phyloP scores from a whole-genome alignment of 441 rosid genomes.

The Arabidopsis lyrata region DNA sequence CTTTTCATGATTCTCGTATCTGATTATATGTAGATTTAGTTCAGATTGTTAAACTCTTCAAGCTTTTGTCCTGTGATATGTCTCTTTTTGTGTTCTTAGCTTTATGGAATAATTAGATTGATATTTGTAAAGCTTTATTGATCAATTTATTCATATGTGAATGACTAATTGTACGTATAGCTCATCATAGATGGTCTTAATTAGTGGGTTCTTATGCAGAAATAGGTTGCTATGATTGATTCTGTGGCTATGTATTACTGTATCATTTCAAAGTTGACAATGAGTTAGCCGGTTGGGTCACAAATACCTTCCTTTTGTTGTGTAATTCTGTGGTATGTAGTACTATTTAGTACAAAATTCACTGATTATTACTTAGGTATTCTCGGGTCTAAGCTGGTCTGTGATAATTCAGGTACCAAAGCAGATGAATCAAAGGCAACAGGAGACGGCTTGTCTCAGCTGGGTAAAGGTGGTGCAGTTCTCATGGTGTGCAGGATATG shows the following conservation, averaged over 20 bases:
- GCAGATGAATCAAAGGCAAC: slow-evolving; percentile 56
- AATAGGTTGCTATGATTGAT: not conserved
- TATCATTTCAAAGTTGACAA: not conserved
- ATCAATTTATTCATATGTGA: too few relatives aligned
- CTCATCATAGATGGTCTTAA: too few relatives aligned
- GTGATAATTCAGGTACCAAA: slow-evolving; percentile 56
- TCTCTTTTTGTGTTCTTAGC: not conserved
- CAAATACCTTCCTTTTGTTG: not conserved
- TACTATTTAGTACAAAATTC: not conserved
- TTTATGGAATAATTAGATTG: not conserved
- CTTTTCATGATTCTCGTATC: not conserved
- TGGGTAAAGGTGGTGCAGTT: slow-evolving; percentile 67
- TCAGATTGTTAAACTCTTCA: not conserved
- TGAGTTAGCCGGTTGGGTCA: not conserved
- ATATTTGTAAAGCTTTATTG: not conserved
- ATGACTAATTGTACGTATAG: too few relatives aligned
- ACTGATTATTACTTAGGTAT: not conserved
- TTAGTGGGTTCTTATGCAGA: not conserved
- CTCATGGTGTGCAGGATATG: slow-evolving; percentile 79
- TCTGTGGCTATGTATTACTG: not conserved
- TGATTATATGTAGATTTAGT: slow-evolving; percentile 15
- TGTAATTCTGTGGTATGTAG: slow-evolving; percentile 3
- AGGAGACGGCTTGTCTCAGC: slow-evolving; percentile 60
- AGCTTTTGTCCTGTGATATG: slow-evolving; percentile 11
- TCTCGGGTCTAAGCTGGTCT: not conserved